phyloP scores from a whole-genome alignment of 1,284 basidiomycete species.

The Tylopilus sp. region DNA sequence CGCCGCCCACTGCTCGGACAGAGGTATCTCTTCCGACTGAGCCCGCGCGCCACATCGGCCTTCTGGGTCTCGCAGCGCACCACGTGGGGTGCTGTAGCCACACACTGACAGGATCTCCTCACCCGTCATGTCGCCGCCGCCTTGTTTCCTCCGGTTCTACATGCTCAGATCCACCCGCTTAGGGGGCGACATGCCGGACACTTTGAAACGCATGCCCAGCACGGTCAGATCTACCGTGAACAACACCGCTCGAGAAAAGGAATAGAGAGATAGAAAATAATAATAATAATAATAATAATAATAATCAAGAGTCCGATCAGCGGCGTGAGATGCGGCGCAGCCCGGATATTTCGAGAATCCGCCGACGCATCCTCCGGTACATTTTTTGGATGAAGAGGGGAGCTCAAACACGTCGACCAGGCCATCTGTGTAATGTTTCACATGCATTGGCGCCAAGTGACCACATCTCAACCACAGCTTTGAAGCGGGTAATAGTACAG shows the following conservation, averaged over 20 bases:
- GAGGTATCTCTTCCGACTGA: neutral
- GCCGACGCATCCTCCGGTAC: neutral
- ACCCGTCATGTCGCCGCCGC: constrained; percentile 1
- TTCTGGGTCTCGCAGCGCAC: neutral
- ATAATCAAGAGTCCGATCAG: constrained; percentile 17
- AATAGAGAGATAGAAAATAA: neutral
- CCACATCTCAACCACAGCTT: neutral
- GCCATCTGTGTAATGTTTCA: neutral
- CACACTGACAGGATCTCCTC: constrained; percentile 4
- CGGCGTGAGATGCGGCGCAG: constrained; percentile 23
- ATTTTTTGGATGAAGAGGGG: constrained; percentile 1
- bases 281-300: constrained; percentile 1
- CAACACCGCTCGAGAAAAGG: constrained; percentile 11
- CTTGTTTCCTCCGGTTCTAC: constrained; percentile 7
- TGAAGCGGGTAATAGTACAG: neutral
- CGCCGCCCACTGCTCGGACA: neutral
- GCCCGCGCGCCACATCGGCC: neutral
- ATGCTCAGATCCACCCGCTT: neutral
- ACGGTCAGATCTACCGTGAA: constrained; percentile 22
- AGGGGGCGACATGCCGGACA: neutral
- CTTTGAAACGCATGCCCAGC: constrained; percentile 3
- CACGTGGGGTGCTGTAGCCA: neutral
- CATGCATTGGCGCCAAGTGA: neutral
- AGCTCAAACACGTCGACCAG: constrained; percentile 5
- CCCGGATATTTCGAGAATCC: constrained; percentile 22